Base-by-base conservation (phyloP, 257 asterid species). In the Solanum arcanum region DNA sequence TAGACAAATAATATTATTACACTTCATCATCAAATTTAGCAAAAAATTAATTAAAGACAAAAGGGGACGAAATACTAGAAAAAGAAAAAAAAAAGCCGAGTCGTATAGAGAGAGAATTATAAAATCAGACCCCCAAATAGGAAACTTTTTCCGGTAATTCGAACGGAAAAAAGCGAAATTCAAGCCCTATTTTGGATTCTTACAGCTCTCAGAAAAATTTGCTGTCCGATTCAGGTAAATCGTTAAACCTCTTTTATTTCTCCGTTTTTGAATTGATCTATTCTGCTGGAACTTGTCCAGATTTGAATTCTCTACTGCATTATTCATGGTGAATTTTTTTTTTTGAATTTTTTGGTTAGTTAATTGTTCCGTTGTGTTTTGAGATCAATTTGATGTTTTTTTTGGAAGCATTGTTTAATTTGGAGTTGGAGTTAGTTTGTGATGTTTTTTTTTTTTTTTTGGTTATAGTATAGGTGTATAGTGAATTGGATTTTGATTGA, bases 261-360 rank as follows among this genome's bases (percentile, higher is more conserved):
- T 23, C 13, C 56, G 37, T 27, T 41, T 41, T 75, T 75, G 56
- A 88, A 85, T 92, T 85, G 86, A 88, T 91, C 87, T 83, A 42
- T 76, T 81, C 76, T 87, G 86, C 62, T 41, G 94, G 21, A 68
- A 27, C 74, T 14, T 14, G 90, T 88, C 92, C 90, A 87, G 94
- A 91, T 94, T 91, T 64, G 33, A 80, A 83, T 89, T 76, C 37
- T 91, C 84, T 77, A 87, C 85, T 82, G n/a, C 83, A 76, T 76
- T 76, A 76, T 76, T 14, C 39, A 76, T 42, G 37, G 47, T 14
- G 60, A 13, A n/a, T 42, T 29, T 29, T 29, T 66, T 69, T 72
- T 74, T 20, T 37, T 39, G 15, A 75, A 12, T 6, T 21, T 12
- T 21, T 42, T 20, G 9, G 42, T 70, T 33, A 16, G 78, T 72